phyloP scores from a whole-genome alignment of 2,329 filamentous ascomycete species.

The Penicillium frequentans region DNA sequence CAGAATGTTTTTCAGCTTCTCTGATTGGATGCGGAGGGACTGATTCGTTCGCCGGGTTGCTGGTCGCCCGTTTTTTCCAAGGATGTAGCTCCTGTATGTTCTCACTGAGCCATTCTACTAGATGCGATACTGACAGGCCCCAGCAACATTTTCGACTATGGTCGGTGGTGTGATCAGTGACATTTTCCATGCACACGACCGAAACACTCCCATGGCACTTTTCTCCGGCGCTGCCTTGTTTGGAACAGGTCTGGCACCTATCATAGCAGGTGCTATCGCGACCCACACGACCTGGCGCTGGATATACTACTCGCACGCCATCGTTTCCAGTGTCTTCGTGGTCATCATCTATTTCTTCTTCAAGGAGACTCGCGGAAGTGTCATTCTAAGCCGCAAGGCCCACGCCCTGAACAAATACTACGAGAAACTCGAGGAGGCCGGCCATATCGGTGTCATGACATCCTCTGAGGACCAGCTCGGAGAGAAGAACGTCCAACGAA shows the following conservation, averaged over 20 bases:
- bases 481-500: conserved; percentile 48
- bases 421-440: conserved; percentile 66
- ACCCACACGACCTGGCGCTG: conserved; percentile 73
- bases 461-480: conserved; percentile 25
- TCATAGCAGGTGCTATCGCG: conserved; percentile 70
- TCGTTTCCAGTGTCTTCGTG: conserved; percentile 65
- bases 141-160: conserved; percentile 74
- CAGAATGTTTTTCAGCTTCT: conserved; percentile 43
- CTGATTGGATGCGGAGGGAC: conserved; percentile 74
- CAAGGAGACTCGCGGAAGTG: conserved; percentile 77
- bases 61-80: conserved; percentile 72
- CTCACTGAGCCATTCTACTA: background rate
- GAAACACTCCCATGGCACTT: conserved; percentile 87
- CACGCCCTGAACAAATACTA: conserved; percentile 76
- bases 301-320: conserved; percentile 85
- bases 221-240: conserved; percentile 78
- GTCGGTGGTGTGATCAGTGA: conserved; percentile 90
- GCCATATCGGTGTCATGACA: conserved; percentile 58
- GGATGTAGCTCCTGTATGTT: conserved; percentile 72
- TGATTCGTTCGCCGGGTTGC: conserved; percentile 67
- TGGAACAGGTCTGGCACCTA: conserved; percentile 76
- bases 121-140: background rate
- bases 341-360: conserved; percentile 68
- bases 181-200: conserved; percentile 72
- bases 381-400: conserved; percentile 76